A percentile compares a stretch with the other conserved stretches of the same genome.
Evolutionary conservation across 345 rosid genomes (phyloP).

Genomic region (Diplotaxis tenuifolia): DNA sequence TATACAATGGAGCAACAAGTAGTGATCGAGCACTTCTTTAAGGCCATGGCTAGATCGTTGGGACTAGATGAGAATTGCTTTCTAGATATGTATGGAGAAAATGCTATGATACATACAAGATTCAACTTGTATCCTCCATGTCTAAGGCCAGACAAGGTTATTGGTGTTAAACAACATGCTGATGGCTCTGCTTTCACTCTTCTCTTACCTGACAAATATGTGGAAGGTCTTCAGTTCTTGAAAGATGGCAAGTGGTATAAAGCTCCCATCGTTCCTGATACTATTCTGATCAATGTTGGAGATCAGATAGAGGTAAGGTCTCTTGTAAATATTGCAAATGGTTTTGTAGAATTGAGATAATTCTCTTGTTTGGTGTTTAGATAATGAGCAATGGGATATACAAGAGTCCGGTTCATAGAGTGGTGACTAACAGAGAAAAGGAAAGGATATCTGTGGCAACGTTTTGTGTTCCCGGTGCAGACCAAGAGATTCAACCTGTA

Average conservation of each 20-base stretch:
- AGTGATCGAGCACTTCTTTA: constrained; percentile 36
- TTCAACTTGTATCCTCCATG: constrained; percentile 63
- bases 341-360: neutral
- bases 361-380: constrained; percentile 20
- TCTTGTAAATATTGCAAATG: neutral
- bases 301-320: constrained; percentile 50
- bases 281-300: constrained; percentile 54
- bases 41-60: constrained; percentile 55
- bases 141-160: constrained; percentile 51
- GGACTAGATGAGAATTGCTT: constrained; percentile 47
- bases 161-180: constrained; percentile 57
- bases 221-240: constrained; percentile 50
- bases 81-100: constrained; percentile 47
- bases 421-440: constrained; percentile 45
- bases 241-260: constrained; percentile 53
- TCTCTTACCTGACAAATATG: constrained; percentile 53
- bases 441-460: constrained; percentile 54
- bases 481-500: constrained; percentile 39
- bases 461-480: constrained; percentile 44
- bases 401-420: constrained; percentile 55
- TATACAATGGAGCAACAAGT: constrained; percentile 32
- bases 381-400: constrained; percentile 63
- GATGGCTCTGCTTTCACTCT: constrained; percentile 61
- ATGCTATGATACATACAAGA: constrained; percentile 41
- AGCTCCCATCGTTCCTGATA: constrained; percentile 46